Conservation (phyloP, 495 filamentous ascomycete species). For the Chaetomium fimeti region DNA sequence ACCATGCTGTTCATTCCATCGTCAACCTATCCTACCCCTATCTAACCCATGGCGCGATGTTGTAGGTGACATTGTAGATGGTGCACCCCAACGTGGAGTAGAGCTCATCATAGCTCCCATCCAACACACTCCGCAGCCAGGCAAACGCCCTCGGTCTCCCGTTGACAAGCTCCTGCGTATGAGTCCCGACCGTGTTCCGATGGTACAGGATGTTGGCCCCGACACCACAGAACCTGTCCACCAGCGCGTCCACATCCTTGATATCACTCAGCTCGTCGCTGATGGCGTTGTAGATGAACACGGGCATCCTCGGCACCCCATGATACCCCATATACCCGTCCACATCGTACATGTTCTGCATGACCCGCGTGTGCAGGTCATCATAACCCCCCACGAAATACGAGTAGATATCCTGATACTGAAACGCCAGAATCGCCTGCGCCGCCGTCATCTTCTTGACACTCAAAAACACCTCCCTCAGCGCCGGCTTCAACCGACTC, state of each 20-base stretch:
- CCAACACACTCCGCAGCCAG: constrained; percentile 5
- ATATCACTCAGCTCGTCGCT: constrained; percentile 49
- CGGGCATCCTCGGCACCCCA: constrained; percentile 44
- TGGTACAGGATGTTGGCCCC: constrained; percentile 45
- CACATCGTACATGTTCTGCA: constrained; percentile 30
- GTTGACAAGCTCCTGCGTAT: constrained; percentile 2
- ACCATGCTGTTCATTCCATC: too few relatives aligned
- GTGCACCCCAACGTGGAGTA: constrained; percentile 7
- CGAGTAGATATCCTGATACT: constrained; percentile 38
- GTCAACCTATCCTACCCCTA: background rate
- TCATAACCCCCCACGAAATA: constrained; percentile 43
- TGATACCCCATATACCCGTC: constrained; percentile 44
- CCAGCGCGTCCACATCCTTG: constrained; percentile 45
- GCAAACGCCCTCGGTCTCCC: constrained; percentile 10
- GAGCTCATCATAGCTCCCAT: background rate
- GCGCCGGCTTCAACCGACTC: background rate
- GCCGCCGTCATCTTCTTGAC: constrained; percentile 30
- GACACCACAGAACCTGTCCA: constrained; percentile 41
- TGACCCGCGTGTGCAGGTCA: constrained; percentile 30
- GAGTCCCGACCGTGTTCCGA: constrained; percentile 33
- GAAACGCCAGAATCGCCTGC: constrained; percentile 32
- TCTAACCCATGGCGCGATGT: constrained; percentile 11
- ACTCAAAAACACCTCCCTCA: constrained; percentile 32
- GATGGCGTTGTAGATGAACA: constrained; percentile 54
- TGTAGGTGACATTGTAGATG: constrained; percentile 6